Evolutionary conservation across 768 basidiomycete species (phyloP).

Genomic region (Russula olivacea): DNA sequence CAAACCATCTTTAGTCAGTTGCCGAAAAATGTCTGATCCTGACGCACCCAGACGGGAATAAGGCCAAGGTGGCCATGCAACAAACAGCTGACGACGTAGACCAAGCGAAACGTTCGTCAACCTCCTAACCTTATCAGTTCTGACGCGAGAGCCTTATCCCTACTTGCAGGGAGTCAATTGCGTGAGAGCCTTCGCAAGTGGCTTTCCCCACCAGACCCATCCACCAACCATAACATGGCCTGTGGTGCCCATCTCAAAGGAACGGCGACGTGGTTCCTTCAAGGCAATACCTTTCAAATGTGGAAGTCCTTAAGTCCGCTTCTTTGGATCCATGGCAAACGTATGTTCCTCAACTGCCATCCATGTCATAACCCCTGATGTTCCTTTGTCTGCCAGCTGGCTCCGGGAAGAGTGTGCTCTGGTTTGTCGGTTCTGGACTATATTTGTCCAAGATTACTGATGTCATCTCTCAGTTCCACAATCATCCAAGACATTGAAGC

Average conservation of each 20-base stretch:
- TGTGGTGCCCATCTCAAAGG: neutral
- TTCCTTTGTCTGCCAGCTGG: neutral
- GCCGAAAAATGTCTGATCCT: too few species aligned
- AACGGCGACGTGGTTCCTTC: neutral
- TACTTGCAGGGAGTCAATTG: neutral
- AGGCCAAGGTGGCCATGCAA: too few species aligned
- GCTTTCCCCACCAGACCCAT: neutral
- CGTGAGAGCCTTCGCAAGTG: neutral
- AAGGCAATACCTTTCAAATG: neutral
- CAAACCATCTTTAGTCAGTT: too few species aligned
- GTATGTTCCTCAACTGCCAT: neutral
- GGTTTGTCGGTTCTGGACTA: neutral
- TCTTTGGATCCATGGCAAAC: neutral
- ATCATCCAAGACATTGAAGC: neutral
- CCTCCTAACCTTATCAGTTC: too few species aligned
- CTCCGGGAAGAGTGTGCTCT: neutral
- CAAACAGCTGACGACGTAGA: too few species aligned
- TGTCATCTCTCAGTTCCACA: neutral
- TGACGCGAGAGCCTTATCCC: neutral
- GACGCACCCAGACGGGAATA: too few species aligned
- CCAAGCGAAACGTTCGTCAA: too few species aligned
- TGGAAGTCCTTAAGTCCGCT: neutral
- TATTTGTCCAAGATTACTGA: neutral
- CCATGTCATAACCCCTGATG: neutral
- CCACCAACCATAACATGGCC: neutral